Evolutionary conservation across 139 green algal species (phyloP), one percentile per base, ranked within the genome.

Genomic region (Chlorella sp.): DNA sequence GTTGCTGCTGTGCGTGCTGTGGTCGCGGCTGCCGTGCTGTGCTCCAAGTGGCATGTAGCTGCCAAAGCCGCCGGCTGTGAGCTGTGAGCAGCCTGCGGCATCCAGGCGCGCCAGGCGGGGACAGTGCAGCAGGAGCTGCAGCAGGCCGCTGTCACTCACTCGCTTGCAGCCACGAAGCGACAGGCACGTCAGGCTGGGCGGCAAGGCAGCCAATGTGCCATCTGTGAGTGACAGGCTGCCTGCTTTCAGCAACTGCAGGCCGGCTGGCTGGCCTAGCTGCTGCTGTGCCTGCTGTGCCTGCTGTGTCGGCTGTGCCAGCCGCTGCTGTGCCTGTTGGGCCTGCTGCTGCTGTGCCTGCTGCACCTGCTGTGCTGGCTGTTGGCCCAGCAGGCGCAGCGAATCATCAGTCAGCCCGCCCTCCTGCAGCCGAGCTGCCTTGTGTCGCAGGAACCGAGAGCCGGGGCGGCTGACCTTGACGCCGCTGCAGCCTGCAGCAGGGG

Each of bases 141-240:
- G 51, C 67, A 70, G 1, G 65, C 80, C 80, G 47, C n/a, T n/a
- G 68, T 85, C 80, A 23, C 32, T 67, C 41, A 79, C 3, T 1
- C 67, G 80, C 34, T 68, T 78, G 80, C 80, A 85, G 21, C 80
- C 80, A 7, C 68, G 44, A 16, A 85, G 44, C 30, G 57, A 55
- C 68, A 85, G 51, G 32, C 26, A 60, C 36, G 57, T 62, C 0
- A 82, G 76, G 20, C n/a, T 44, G 23, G 20, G 18, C 1, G 57
- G 38, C 30, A 82, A 39, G 57, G 18, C n/a, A 4, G 18, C 63
- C 32, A 78, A 47, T 0, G 9, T 23, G 30, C 51, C 47, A 13
- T 85, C 80, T 1, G 47, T 79, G 4, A 85, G 68, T 5, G 67
- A 63, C 32, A 85, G 32, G 26, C 68, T 36, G 41, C 67, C 26